Conservation (phyloP, 2,329 filamentous ascomycete genomes). For the Aureobasidium sp. region DNA sequence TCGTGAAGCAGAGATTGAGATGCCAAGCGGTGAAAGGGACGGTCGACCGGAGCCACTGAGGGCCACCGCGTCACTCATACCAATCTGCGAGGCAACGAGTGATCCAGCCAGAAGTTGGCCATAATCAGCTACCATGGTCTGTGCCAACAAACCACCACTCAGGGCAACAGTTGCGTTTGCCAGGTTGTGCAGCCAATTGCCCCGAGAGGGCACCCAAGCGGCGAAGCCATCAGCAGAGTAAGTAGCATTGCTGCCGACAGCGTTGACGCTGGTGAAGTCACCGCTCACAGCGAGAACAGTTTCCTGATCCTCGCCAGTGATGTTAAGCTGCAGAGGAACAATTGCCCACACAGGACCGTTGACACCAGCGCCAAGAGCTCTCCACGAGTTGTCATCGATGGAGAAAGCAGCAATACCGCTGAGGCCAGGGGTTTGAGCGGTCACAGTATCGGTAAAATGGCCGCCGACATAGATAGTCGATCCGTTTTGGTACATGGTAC, state of each 20-base stretch:
- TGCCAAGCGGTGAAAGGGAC: slow-evolving; percentile 41
- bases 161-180: slow-evolving; percentile 53
- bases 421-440: slow-evolving; percentile 54
- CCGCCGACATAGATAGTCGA: slow-evolving; percentile 72
- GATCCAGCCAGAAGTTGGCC: slow-evolving; percentile 74
- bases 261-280: slow-evolving; percentile 63
- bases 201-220: slow-evolving; percentile 78
- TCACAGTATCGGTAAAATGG: slow-evolving; percentile 66
- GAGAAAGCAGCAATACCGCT: slow-evolving; percentile 72
- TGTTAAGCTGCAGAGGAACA: slow-evolving; percentile 69
- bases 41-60: slow-evolving; percentile 41
- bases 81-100: slow-evolving; percentile 64
- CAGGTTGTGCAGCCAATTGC: slow-evolving; percentile 83
- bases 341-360: slow-evolving; percentile 68
- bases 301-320: slow-evolving; percentile 60
- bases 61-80: slow-evolving; percentile 62
- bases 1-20: slow-evolving; percentile 40
- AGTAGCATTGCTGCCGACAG: slow-evolving; percentile 54
- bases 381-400: slow-evolving; percentile 60
- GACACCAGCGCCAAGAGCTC: slow-evolving; percentile 72
- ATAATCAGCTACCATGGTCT: slow-evolving; percentile 52
- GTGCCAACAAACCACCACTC: slow-evolving; percentile 62
- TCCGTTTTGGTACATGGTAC: slow-evolving; percentile 58
- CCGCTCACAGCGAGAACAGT: slow-evolving; percentile 72
- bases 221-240: slow-evolving; percentile 67